Percentiles rank a stretch among this genome's conserved stretches.
These are phyloP conservation scores for Mycena sanguinolenta DNA, from an alignment of 768 basidiomycete genomes.

Conservation along the genomic window DNA sequence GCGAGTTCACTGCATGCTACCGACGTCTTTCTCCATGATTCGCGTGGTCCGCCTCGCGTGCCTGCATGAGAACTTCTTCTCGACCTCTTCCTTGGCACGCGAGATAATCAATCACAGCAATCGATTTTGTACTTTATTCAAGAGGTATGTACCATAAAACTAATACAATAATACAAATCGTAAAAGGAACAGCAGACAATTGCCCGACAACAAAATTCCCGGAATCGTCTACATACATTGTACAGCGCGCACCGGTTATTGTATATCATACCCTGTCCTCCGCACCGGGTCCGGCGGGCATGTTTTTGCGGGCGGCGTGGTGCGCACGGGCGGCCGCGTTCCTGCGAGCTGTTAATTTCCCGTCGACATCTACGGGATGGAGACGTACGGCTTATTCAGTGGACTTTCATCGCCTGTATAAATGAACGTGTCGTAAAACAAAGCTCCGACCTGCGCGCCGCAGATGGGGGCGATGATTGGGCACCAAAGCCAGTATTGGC, in stretches of 20 bases:
- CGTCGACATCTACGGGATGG: no score
- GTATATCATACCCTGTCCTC: conserved; percentile 27
- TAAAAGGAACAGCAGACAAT: conserved; percentile 9
- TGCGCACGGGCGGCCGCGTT: conserved; percentile 30
- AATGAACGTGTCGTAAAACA: conserved; percentile 71
- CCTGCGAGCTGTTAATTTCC: no score
- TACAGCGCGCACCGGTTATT: not conserved
- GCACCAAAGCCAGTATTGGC: conserved; percentile 84
- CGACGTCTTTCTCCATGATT: not conserved
- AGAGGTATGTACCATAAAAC: not conserved
- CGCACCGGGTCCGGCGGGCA: conserved; percentile 32
- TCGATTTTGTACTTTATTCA: not conserved
- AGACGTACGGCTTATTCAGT: conserved; percentile 65
- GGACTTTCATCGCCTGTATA: conserved; percentile 69
- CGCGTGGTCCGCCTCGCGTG: no score
- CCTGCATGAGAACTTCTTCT: not conserved
- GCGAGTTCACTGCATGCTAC: not conserved
- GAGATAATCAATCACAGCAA: not conserved
- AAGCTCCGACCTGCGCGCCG: conserved; percentile 67
- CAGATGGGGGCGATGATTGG: conserved; percentile 70
- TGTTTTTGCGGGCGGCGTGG: conserved; percentile 27
- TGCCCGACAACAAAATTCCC: conserved; percentile 12
- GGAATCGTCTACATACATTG: not conserved
- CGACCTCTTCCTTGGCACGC: not conserved
- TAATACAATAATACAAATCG: not conserved